phyloP scores from a whole-genome alignment of 2,329 filamentous ascomycete genomes.

The Clonostachys rosea region DNA sequence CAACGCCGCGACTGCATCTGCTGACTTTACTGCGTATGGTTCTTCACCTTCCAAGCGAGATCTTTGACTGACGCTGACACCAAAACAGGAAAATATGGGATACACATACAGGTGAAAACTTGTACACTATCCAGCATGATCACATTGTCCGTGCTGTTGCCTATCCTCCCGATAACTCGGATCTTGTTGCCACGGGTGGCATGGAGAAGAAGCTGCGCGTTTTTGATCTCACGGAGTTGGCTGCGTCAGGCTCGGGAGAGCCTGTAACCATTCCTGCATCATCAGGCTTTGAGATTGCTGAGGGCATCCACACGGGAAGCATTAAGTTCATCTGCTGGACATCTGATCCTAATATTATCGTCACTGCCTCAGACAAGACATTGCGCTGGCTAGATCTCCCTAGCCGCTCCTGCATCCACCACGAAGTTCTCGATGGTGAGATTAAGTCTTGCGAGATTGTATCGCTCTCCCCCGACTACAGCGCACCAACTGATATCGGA shows the following conservation, averaged over 20 bases:
- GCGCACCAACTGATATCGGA: constrained; percentile 57
- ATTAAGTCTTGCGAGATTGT: constrained; percentile 93
- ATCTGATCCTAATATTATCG: constrained; percentile 78
- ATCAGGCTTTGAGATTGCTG: constrained; percentile 79
- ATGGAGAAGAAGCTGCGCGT: constrained; percentile 96
- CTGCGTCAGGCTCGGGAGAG: constrained; percentile 28
- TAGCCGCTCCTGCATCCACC: constrained; percentile 67
- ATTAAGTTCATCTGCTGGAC: constrained; percentile 99
- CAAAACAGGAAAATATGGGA: constrained; percentile 84
- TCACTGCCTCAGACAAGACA: constrained; percentile 88
- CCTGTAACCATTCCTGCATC: constrained; percentile 51
- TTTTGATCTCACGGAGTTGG: constrained; percentile 72
- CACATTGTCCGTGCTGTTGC: constrained; percentile 95
- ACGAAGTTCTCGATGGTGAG: constrained; percentile 74
- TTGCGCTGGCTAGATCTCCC: constrained; percentile 93
- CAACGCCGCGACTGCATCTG: constrained; percentile 87
- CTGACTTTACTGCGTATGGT: constrained; percentile 87
- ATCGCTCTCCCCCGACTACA: constrained; percentile 53
- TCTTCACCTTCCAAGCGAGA: constrained; percentile 16
- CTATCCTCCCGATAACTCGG: constrained; percentile 75
- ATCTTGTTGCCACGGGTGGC: constrained; percentile 88
- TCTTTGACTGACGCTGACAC: not conserved
- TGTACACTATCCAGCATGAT: constrained; percentile 83
- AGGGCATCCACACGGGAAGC: constrained; percentile 75
- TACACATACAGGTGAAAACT: constrained; percentile 85